Base-by-base conservation (phyloP, 2,329 filamentous ascomycete species). In the Tolypocladium ovalisporum region DNA sequence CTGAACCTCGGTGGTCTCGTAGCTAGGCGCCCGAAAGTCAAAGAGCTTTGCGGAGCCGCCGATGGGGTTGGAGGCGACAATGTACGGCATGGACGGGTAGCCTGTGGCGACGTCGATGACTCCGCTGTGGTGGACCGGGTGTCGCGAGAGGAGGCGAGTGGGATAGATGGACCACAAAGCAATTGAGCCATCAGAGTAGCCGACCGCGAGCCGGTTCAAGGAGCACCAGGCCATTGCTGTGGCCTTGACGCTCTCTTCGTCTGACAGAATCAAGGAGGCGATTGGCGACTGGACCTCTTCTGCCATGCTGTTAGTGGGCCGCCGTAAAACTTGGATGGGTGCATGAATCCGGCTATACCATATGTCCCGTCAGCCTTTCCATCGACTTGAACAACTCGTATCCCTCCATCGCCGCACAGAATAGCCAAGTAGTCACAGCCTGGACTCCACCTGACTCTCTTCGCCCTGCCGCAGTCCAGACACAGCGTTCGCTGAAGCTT, bases 151-250 rank as follows among this genome's bases (percentile, higher is more conserved):
- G 54, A 82, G 68, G 32, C 71, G 68, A 51, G 66, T 69, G 1
- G 81, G 81, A 42, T 72, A 71, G 47, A 84, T 63, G 13, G 81
- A 84, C 81, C 81, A 85, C 13, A 84, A 69, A 24, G 75, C 74
- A 39, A 84, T 70, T 24, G 78, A 80, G 36, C 82, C 82, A 59
- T 85, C 82, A 0, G 75, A 76, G 64, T 83, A 80, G 54, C 80
- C 82, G 35, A 81, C 69, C 0, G 74, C 79, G 42, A 85, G 68
- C 27, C 80, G 77, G 63, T 84, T 84, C 61, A 75, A 73, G 58
- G 76, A 78, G 37, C 77, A 68, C 82, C 82, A 85, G 13, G 79
- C 73, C 55, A 84, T 73, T 58, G 76, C 75, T 19, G 79, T 82
- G 34, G 78, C 77, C 32, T 74, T 71, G 44, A 81, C 68, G 51